These are phyloP conservation scores for Oenanthe javanica DNA, from an alignment of 140 eudicot genomes.

Conservation along the genomic window DNA sequence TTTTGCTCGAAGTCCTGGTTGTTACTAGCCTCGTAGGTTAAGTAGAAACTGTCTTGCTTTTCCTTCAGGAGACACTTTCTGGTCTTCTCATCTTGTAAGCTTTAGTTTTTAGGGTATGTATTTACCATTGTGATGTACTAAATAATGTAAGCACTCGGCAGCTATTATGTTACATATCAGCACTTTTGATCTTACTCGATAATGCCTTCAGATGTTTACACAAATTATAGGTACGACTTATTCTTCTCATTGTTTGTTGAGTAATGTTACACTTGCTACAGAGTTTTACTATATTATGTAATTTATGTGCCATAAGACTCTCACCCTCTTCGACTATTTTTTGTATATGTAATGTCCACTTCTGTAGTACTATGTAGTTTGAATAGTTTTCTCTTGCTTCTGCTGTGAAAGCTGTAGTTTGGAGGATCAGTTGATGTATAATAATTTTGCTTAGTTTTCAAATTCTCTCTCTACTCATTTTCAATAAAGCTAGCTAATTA, in stretches of 20 bases:
- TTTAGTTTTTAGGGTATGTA: not conserved
- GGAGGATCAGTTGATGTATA: too few relatives aligned
- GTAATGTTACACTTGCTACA: not conserved
- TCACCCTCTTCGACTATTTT: not conserved
- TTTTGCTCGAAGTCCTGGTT: not conserved
- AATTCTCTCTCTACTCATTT: too few relatives aligned
- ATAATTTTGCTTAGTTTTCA: too few relatives aligned
- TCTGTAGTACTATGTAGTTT: too few relatives aligned
- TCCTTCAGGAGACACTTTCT: not conserved
- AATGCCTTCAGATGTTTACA: not conserved
- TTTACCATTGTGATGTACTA: not conserved
- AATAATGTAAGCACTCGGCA: not conserved
- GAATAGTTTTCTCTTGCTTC: too few relatives aligned
- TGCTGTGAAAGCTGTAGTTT: too few relatives aligned
- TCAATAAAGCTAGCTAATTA: too few relatives aligned
- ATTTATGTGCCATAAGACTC: not conserved
- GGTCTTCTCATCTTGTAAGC: not conserved
- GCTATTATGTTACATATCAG: not conserved
- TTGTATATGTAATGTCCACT: not conserved
- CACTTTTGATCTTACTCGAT: not conserved
- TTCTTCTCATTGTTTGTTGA: not conserved
- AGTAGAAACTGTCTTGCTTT: conserved; percentile 1
- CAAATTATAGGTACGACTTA: not conserved
- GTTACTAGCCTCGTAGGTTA: not conserved
- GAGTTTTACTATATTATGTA: not conserved